Base-by-base conservation (phyloP, 352 stramenopile genomes). In the Globisporangium rhizosaccharum region DNA sequence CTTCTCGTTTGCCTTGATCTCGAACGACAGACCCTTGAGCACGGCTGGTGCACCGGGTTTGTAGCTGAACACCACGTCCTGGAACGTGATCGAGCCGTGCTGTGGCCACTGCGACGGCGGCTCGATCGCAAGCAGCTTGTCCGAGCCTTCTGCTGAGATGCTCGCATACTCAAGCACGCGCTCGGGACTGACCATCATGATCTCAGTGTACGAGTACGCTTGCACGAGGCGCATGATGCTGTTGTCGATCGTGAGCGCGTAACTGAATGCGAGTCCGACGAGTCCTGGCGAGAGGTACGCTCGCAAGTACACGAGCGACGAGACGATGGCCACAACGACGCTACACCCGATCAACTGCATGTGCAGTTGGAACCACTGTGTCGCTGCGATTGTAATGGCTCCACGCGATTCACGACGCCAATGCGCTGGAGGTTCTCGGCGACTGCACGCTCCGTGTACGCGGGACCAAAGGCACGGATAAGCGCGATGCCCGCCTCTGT, bases 211-310 rank as follows among this genome's bases (percentile, higher is more conserved):
- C n/a, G 63, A 71, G 63, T 65, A 88, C 9, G 23, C 58, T 14
- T 67, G 51, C 1, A 97, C 76, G 26, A 96, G 70, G 41, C 80
- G 88, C 0, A 78, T 73, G 3, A 98, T 62, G 11, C 73, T 83
- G 15, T 79, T 78, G 36, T 89, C 92, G 33, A 97, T 81, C 45
- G 82, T 90, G 0, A 90, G 65, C 6, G 76, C 79, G 69, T 95
- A 98, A 11, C 83, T 88, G 62, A 98, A 94, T 10, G 96, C 71
- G 9, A 98, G 64, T 12, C 78, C 94, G 12, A 89, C 74, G 11
- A 97, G 39, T 12, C 88, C 86, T 17, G 88, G 73, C 14, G 72
- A 73, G 20, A 84, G 51, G 9, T 50, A 63, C 2, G 61, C 45
- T 17, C 60, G 68, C 0, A 81, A 45, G 8, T 66, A 70, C 0